Percentiles rank a stretch among this genome's conserved stretches.
Conservation (phyloP, 768 basidiomycete genomes). For the Lactarius quietus region DNA sequence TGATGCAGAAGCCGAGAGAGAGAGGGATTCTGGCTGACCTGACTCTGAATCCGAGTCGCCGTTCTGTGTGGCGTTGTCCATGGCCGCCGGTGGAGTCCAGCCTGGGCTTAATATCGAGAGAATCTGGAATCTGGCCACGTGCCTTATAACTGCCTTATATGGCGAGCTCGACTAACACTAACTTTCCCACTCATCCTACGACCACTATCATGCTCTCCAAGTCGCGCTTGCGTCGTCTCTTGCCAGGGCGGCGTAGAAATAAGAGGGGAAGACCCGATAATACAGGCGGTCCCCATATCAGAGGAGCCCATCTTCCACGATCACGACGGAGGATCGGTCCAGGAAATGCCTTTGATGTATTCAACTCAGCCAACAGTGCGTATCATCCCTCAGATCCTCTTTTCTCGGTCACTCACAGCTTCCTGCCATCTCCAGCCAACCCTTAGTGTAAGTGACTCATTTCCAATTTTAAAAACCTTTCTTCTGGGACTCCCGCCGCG, state of each 20-base stretch:
- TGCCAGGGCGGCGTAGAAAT: slow-evolving; percentile 18
- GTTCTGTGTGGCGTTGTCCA: not conserved
- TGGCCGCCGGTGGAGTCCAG: slow-evolving; percentile 1
- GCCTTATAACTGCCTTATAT: slow-evolving; percentile 11
- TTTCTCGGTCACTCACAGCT: not conserved
- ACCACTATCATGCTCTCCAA: slow-evolving; percentile 6
- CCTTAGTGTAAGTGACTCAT: not conserved
- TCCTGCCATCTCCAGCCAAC: not conserved
- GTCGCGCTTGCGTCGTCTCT: slow-evolving; percentile 21
- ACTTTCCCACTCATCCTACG: not conserved
- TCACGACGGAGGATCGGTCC: slow-evolving; percentile 10
- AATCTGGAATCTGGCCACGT: slow-evolving; percentile 17
- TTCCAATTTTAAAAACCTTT: not conserved
- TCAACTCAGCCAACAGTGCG: slow-evolving; percentile 1
- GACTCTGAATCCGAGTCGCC: slow-evolving; percentile 24
- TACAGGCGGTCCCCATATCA: slow-evolving; percentile 18
- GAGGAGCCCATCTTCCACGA: slow-evolving; percentile 2
- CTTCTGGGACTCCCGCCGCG: slow-evolving; percentile 1
- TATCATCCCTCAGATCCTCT: not conserved
- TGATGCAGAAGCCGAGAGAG: slow-evolving; percentile 23
- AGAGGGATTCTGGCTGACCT: slow-evolving; percentile 19
- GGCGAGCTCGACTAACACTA: not conserved
- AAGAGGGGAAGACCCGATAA: slow-evolving; percentile 12
- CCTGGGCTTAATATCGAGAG: slow-evolving; percentile 12
- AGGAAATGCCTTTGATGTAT: slow-evolving; percentile 1